Base-by-base conservation (phyloP, 2,329 filamentous ascomycete genomes). In the Fusarium transvaalense region DNA sequence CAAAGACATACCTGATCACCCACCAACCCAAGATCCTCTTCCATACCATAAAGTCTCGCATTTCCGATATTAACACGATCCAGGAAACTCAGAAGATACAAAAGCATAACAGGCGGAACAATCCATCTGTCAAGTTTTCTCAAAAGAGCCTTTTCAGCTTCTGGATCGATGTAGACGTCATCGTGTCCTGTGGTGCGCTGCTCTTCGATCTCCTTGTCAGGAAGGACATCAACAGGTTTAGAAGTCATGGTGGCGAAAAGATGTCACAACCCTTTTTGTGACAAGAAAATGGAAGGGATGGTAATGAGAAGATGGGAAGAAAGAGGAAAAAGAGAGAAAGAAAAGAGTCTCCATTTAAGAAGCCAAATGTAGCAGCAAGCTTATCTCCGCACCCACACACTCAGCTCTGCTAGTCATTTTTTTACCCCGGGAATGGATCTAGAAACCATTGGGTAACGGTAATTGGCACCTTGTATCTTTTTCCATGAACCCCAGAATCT, bases 121-220 rank as follows among this genome's bases (percentile, higher is more conserved):
- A 90, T 85, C 72, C 82, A 86, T 6, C 87, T 70, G 68, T 91
- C 89, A 19, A 91, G 88, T 73, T 91, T 91, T 61, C 78, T 76
- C 4, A 87, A 79, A 14, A 91, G 81, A 23, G 59, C 69, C n/a
- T 71, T 71, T 53, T 78, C 77, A 9, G 72, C 74, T 10, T 50
- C 74, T 7, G 71, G 64, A 14, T 78, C 77, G n/a, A 77, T 76
- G 23, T 71, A 71, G 21, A 76, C 60, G 31, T 75, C 72, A 57
- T 66, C 61, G 8, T 61, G 66, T 1, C 47, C 47, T 13, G 10
- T 23, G 1, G 29, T 45, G 37, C 56, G 48, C n/a, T 69, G 68
- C 15, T 71, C 61, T 21, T 74, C 72, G 5, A 73, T 59, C 17
- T 74, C 70, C 47, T 66, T 70, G 35, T 64, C 61, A 17, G 66